Percentiles rank a stretch among this genome's conserved stretches.
phyloP scores from a whole-genome alignment of 164 flowering plant species.

The Dillenia suffruticosa region DNA sequence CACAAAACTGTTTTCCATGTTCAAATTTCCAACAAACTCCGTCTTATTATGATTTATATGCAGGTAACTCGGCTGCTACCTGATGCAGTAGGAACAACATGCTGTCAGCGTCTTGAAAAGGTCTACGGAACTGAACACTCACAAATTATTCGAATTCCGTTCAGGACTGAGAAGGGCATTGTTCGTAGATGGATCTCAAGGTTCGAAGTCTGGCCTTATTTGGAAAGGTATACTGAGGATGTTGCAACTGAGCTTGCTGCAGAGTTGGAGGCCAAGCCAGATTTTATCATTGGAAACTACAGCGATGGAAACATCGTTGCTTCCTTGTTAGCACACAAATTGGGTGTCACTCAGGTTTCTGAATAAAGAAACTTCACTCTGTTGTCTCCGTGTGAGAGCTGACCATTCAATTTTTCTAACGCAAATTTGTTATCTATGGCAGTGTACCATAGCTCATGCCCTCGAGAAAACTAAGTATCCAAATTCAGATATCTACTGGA shows the following conservation, averaged over 20 bases:
- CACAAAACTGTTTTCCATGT: neutral
- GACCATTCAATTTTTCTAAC: neutral
- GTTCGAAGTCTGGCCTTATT: constrained; percentile 84
- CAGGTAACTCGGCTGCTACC: constrained; percentile 68
- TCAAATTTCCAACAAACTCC: no score
- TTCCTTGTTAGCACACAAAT: constrained; percentile 52
- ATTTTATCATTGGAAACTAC: constrained; percentile 76
- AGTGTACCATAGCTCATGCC: constrained; percentile 85
- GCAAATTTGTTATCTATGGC: constrained; percentile 6
- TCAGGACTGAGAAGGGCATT: constrained; percentile 70
- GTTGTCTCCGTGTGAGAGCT: neutral
- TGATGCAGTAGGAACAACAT: constrained; percentile 78
- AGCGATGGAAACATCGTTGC: constrained; percentile 87
- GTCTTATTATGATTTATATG: no score
- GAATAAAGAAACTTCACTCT: neutral
- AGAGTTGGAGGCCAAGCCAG: constrained; percentile 73
- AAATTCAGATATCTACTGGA: constrained; percentile 72
- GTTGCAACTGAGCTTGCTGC: constrained; percentile 55
- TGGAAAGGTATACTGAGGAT: constrained; percentile 74
- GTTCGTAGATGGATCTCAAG: constrained; percentile 78
- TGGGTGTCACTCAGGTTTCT: constrained; percentile 69
- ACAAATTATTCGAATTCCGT: constrained; percentile 65
- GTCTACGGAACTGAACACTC: constrained; percentile 57
- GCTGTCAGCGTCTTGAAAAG: constrained; percentile 65
- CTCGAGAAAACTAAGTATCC: constrained; percentile 75